These are phyloP conservation scores for Syzygium aromaticum DNA, from an alignment of 345 rosid species.

Conservation along the genomic window DNA sequence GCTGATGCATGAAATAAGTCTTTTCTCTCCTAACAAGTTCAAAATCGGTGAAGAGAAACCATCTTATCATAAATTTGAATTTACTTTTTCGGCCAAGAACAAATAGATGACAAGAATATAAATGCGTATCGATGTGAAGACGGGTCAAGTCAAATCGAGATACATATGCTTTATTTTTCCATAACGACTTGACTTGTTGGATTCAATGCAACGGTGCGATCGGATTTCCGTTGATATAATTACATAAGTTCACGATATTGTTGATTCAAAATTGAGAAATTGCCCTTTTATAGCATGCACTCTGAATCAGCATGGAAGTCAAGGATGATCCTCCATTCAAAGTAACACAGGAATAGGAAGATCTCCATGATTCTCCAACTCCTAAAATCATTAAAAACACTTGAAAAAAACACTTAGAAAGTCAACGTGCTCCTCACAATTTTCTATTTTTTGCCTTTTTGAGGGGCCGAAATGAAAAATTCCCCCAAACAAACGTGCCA, in stretches of 20 bases:
- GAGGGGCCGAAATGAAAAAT: neutral
- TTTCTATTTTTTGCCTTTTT: neutral
- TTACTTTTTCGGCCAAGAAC: accelerated
- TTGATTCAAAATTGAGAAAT: accelerated
- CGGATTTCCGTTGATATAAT: accelerated
- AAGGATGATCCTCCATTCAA: neutral
- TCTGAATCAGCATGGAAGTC: neutral
- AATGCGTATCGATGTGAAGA: neutral
- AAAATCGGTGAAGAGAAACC: accelerated
- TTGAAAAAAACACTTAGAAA: neutral
- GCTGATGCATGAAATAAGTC: neutral
- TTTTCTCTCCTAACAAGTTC: accelerated
- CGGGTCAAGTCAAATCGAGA: accelerated
- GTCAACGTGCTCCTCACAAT: neutral
- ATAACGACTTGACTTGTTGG: accelerated
- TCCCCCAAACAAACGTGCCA: neutral
- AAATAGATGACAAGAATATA: too few relatives aligned
- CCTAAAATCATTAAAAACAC: neutral
- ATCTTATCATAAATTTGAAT: neutral
- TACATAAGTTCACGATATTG: accelerated
- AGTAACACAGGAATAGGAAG: neutral
- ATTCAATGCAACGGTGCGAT: too few relatives aligned
- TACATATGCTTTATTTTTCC: neutral
- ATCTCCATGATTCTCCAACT: neutral
- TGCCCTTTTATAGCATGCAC: neutral